Evolutionary conservation across 225 moss, liverwort and hornwort genomes (phyloP).

Genomic region (Sphagnum contortum): DNA sequence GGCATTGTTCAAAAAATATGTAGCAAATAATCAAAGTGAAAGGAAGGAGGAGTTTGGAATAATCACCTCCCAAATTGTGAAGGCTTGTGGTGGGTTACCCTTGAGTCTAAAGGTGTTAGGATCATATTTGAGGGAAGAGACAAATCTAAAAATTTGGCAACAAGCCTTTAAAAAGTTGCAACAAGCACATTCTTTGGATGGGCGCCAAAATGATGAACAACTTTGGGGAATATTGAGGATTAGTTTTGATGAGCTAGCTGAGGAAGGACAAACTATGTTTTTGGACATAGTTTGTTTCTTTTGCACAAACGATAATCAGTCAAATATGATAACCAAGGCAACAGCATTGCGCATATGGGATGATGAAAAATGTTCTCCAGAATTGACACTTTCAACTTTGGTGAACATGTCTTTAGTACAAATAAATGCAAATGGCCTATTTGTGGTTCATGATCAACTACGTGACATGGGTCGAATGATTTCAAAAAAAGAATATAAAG

Average conservation of each 20-base stretch:
- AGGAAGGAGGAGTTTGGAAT: no score
- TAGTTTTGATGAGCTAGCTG: constrained; percentile 1
- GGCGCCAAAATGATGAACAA: constrained; percentile 1
- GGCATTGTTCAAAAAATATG: background rate
- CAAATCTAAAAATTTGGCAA: constrained; percentile 6
- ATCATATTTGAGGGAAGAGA: background rate
- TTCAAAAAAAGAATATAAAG: no score
- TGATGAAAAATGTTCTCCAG: no score
- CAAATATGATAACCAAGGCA: no score
- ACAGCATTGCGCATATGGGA: no score
- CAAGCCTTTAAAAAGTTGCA: constrained; percentile 1
- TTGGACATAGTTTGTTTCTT: background rate
- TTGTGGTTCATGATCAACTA: no score
- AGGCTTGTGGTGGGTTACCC: constrained; percentile 2
- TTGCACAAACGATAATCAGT: no score
- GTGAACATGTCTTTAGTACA: no score
- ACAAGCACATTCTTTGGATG: constrained; percentile 1
- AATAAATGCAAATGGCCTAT: no score
- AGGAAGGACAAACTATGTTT: background rate
- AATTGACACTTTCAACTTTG: no score
- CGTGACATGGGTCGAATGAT: no score
- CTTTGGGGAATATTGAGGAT: constrained; percentile 7
- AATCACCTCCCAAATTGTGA: background rate
- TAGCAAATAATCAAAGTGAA: no score
- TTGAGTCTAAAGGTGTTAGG: constrained; percentile 10